Conservation (phyloP, 768 basidiomycete genomes). For the Mycena sanguinolenta region DNA sequence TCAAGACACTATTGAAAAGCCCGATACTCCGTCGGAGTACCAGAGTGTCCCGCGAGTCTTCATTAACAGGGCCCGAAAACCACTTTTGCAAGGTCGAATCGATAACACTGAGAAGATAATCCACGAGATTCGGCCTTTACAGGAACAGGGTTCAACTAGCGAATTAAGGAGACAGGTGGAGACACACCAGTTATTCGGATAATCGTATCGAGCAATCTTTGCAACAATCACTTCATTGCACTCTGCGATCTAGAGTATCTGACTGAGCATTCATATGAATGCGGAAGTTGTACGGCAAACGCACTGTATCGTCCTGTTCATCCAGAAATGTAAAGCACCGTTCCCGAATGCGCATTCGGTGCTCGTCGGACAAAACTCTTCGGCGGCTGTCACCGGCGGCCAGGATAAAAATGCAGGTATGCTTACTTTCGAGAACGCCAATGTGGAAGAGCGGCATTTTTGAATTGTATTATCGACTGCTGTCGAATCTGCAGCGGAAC, state of each 20-base stretch:
- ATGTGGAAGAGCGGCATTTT: constrained; percentile 79
- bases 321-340: constrained; percentile 77
- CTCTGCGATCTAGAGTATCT: constrained; percentile 72
- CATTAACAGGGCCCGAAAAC: constrained; percentile 52
- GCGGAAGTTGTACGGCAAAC: constrained; percentile 34
- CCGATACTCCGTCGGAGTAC: constrained; percentile 72
- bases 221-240: constrained; percentile 82
- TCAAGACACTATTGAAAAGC: constrained; percentile 74
- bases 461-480: constrained; percentile 91
- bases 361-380: constrained; percentile 79
- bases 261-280: constrained; percentile 21
- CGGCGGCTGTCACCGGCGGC: constrained; percentile 24
- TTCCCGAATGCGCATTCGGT: constrained; percentile 73
- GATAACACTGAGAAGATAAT: constrained; percentile 67
- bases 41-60: constrained; percentile 60
- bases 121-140: constrained; percentile 71
- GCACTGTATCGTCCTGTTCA: constrained; percentile 83
- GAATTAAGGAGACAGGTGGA: neutral
- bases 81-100: constrained; percentile 65
- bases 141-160: constrained; percentile 1
- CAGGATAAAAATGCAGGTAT: constrained; percentile 20
- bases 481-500: constrained; percentile 79
- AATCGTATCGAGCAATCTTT: constrained; percentile 85
- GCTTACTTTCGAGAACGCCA: constrained; percentile 86
- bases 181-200: constrained; percentile 76